These are phyloP conservation scores for Podila horticola DNA, from an alignment of 192 early-diverging fungal species.

Conservation along the genomic window DNA sequence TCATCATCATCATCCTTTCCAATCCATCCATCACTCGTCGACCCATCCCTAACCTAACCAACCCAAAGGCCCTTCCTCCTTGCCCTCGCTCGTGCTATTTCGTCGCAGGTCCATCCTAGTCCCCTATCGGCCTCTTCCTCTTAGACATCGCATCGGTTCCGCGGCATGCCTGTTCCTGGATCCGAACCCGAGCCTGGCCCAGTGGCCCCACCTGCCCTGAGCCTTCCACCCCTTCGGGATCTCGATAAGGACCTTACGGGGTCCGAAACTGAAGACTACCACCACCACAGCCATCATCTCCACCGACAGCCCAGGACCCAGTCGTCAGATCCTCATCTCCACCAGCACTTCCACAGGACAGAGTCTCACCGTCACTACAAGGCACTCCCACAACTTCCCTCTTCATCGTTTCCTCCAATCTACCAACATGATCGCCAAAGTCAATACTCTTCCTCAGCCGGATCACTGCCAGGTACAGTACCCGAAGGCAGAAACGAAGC, in stretches of 20 bases:
- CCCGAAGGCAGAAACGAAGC: neutral
- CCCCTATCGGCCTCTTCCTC: neutral
- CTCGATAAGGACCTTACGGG: neutral
- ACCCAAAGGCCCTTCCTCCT: neutral
- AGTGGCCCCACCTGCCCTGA: neutral
- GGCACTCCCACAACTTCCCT: neutral
- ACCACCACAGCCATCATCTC: neutral
- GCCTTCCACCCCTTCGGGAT: neutral
- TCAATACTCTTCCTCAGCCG: neutral
- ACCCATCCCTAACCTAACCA: neutral
- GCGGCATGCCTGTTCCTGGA: slow-evolving; percentile 5
- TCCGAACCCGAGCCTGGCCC: slow-evolving; percentile 1
- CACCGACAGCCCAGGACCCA: neutral
- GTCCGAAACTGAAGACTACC: neutral
- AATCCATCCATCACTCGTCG: neutral
- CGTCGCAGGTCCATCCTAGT: neutral
- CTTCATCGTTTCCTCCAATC: neutral
- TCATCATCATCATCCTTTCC: neutral
- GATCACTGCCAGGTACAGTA: neutral
- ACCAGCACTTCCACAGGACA: neutral
- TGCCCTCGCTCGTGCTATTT: neutral
- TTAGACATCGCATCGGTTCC: neutral
- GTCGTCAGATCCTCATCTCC: slow-evolving; percentile 1
- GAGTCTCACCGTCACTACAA: neutral
- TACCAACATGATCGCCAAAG: neutral